Evolutionary conservation across 257 asterid species (phyloP), one percentile per base, ranked within the genome.

Genomic region (Ocimum tenuiflorum): DNA sequence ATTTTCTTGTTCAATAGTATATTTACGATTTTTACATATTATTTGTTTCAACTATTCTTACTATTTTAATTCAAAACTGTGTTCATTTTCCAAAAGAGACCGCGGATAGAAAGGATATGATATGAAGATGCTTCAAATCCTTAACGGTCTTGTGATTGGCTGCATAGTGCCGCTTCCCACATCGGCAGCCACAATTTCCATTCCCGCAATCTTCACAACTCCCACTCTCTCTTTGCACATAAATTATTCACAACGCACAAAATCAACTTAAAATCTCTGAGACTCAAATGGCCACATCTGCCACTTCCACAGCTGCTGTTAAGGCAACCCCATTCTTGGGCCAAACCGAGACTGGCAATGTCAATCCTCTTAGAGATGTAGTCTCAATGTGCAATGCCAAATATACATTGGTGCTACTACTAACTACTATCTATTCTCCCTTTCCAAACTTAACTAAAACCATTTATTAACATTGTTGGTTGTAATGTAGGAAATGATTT

Each of bases 321-420:
- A 78, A 82, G 81, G 85, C 86, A 39, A 84, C 92, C 18, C 90
- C 95, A 46, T 86, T 89, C 80, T 84, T 86, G 86, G 95, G 95
- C 51, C 87, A 82, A 64, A 60, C 77, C 85, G 84, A 76, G 82
- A 80, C n/a, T n/a, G n/a, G n/a, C n/a, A n/a, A 69, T 63, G 80
- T 74, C 57, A 84, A 75, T 46, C 87, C 95, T 22, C 83, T 86
- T 45, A 79, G 77, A 70, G 87, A 84, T 77, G 77, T 69, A 61
- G 86, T 86, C 65, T 64, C 95, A 41, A 73, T 84, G 85, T 86
- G 87, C 29, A 72, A 80, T 59, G 81, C 61, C 69, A 86, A 77
- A 79, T 82, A 53, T 69, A 81, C 84, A 65, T 84, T 89, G 96
- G 92, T 84, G 68, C 1, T 2, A 17, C 6, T 8, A 2, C 12